Evolutionary conservation across 371 early-diverging fungal species (phyloP).

Genomic region (Mucor mucedo): DNA sequence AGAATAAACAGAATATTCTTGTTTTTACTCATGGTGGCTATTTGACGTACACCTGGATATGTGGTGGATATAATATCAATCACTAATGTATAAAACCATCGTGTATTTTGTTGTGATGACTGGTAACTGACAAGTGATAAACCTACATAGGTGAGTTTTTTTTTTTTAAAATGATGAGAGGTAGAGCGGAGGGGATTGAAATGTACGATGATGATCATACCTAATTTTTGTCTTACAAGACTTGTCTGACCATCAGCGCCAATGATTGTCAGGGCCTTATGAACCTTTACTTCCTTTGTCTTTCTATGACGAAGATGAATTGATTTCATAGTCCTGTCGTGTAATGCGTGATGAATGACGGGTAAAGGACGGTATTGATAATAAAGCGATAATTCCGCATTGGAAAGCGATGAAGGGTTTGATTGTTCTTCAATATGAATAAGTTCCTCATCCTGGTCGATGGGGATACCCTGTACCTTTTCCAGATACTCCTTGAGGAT

Average conservation of each 20-base stretch:
- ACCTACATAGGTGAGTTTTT: not conserved
- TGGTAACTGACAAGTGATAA: not conserved
- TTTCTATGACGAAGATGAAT: constrained; percentile 19
- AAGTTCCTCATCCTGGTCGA: constrained; percentile 38
- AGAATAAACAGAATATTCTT: constrained; percentile 30
- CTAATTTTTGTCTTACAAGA: constrained; percentile 44
- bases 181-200: not conserved
- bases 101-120: not conserved
- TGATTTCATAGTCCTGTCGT: not conserved
- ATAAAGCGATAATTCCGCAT: constrained; percentile 6
- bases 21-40: constrained; percentile 37
- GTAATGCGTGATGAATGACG: not conserved
- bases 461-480: constrained; percentile 16
- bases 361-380: constrained; percentile 21
- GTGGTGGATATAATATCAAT: constrained; percentile 28
- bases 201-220: constrained; percentile 15
- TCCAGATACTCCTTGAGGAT: constrained; percentile 23
- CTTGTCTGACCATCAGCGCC: constrained; percentile 43
- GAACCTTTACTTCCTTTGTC: constrained; percentile 25
- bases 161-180: not conserved
- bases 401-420: not conserved
- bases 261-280: constrained; percentile 37
- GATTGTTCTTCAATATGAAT: constrained; percentile 32
- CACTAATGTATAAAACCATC: constrained; percentile 40
- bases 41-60: constrained; percentile 31